These are phyloP conservation scores for Colletotrichum sp. DNA, from an alignment of 2,329 filamentous ascomycete genomes.

Conservation along the genomic window DNA sequence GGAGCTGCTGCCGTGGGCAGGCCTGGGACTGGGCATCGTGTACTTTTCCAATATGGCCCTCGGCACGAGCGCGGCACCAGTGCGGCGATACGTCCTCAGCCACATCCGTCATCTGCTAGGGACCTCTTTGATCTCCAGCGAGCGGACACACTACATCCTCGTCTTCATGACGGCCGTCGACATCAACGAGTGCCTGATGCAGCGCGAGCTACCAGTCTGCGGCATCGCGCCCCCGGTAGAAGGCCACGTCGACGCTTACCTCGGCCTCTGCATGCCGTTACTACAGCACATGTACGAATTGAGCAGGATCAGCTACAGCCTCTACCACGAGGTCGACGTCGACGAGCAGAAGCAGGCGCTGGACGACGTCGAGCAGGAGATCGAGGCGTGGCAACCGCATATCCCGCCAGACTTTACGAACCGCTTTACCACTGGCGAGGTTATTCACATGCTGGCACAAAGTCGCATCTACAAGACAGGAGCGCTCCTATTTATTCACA, in stretches of 20 bases:
- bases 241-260: constrained; percentile 27
- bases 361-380: constrained; percentile 11
- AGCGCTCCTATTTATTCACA: constrained; percentile 26
- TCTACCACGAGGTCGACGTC: constrained; percentile 7
- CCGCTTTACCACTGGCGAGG: constrained; percentile 23
- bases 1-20: constrained; percentile 9
- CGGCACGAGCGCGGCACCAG: constrained; percentile 14
- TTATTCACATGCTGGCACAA: constrained; percentile 33
- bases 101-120: constrained; percentile 14
- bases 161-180: constrained; percentile 28
- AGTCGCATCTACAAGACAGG: constrained; percentile 26
- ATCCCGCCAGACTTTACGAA: constrained; percentile 24
- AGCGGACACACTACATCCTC: constrained; percentile 12
- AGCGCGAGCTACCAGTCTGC: constrained; percentile 24
- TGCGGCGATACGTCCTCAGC: constrained; percentile 13
- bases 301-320: constrained; percentile 26
- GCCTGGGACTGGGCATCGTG: constrained; percentile 2
- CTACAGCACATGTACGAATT: constrained; percentile 30
- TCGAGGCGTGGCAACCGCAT: constrained; percentile 26
- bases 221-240: constrained; percentile 18
- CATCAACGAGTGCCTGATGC: constrained; percentile 27
- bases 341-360: constrained; percentile 6
- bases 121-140: constrained; percentile 2
- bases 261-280: constrained; percentile 27
- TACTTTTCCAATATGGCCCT: constrained; percentile 20